Base-by-base conservation (phyloP, 2,329 filamentous ascomycete genomes). In the Exserohilum rostratum region DNA sequence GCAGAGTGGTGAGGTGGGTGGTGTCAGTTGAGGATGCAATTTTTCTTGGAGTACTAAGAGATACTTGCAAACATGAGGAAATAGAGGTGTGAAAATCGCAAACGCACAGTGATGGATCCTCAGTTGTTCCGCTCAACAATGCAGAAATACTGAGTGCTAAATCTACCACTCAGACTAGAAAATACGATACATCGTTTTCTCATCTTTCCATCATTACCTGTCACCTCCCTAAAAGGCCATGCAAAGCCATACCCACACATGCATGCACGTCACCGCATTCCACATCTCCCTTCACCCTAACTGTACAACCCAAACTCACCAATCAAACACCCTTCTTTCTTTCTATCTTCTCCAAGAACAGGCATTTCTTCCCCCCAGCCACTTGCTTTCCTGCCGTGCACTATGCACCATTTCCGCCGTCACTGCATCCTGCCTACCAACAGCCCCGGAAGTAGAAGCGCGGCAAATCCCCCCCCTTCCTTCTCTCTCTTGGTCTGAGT, bases 191-290 rank as follows among this genome's bases (percentile, higher is more conserved):
- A n/a, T n/a, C n/a, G n/a, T n/a, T n/a, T n/a, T n/a, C n/a, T n/a
- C n/a, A n/a, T n/a, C n/a, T n/a, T n/a, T n/a, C n/a, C n/a, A n/a
- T n/a, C n/a, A n/a, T n/a, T n/a, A n/a, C n/a, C n/a, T n/a, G n/a
- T n/a, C n/a, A n/a, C n/a, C n/a, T n/a, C n/a, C n/a, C n/a, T n/a
- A n/a, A n/a, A n/a, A n/a, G n/a, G n/a, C 17, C 34, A 37, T 18
- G n/a, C n/a, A 5, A 18, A 37, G 5, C 3, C 15, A 18, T 6
- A 40, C 25, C 20, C 22, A 13, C 58, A 49, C 60, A 52, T 50
- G 51, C 59, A 68, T 68, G 67, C 70, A 72, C 72, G 65, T 65
- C 69, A 72, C 67, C 59, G 62, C 54, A 62, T 61, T 62, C 44
- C 67, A 61, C 68, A 67, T 59, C 51, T 53, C 52, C 45, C 42